phyloP scores from a whole-genome alignment of 495 filamentous ascomycete species.

The Daldinia loculata region DNA sequence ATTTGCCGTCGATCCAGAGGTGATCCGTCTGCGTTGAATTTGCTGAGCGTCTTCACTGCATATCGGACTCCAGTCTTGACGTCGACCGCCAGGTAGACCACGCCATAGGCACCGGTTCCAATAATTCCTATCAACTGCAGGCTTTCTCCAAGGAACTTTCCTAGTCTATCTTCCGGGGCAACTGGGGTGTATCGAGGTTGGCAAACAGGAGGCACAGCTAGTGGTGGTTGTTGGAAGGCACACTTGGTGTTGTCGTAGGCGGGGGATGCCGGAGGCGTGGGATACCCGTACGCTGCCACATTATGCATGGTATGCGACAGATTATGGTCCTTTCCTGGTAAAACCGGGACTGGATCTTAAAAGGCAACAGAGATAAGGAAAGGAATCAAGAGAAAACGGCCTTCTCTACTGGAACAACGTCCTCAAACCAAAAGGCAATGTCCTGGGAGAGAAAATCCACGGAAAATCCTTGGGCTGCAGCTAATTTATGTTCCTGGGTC shows the following conservation, averaged over 20 bases:
- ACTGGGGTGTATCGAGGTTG: constrained; percentile 53
- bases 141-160: constrained; percentile 81
- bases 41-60: constrained; percentile 97
- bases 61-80: constrained; percentile 82
- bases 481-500: constrained; percentile 38
- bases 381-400: constrained; percentile 45
- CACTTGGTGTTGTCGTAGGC: constrained; percentile 56
- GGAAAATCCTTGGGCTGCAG: constrained; percentile 44
- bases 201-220: constrained; percentile 42
- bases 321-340: constrained; percentile 44
- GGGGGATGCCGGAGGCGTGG: constrained; percentile 61
- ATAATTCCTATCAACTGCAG: constrained; percentile 85
- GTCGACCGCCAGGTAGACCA: constrained; percentile 94
- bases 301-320: constrained; percentile 60
- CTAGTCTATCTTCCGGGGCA: constrained; percentile 84
- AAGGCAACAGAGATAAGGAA: constrained; percentile 40
- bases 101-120: constrained; percentile 94
- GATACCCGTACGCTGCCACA: constrained; percentile 62
- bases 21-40: constrained; percentile 69
- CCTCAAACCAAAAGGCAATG: constrained; percentile 37
- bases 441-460: constrained; percentile 42
- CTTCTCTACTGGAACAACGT: constrained; percentile 42
- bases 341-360: constrained; percentile 30
- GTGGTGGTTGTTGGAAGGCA: constrained; percentile 50
- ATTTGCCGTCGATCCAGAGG: constrained; percentile 87